phyloP scores from a whole-genome alignment of 2,329 filamentous ascomycete species.

The Monilinia vaccinii-corymbosi region DNA sequence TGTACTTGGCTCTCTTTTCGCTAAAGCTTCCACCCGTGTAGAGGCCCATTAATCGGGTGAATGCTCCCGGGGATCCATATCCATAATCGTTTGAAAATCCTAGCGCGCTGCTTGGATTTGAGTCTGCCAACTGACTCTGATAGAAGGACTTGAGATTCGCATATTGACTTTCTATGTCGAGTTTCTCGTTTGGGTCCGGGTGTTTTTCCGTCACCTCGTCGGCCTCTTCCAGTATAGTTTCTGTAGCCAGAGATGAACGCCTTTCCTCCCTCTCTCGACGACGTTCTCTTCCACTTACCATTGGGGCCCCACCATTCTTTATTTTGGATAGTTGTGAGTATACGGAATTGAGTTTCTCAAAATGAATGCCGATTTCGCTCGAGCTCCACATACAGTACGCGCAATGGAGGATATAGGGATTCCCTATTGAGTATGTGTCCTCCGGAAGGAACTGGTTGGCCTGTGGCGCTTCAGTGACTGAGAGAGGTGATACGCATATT shows the following conservation, averaged over 20 bases:
- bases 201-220: conserved; percentile 31
- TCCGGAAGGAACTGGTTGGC: neutral
- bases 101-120: conserved; percentile 42
- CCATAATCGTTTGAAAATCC: conserved; percentile 47
- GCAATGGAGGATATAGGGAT: conserved; percentile 72
- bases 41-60: conserved; percentile 84
- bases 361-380: conserved; percentile 78
- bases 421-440: conserved; percentile 24
- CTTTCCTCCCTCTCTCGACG: conserved; percentile 23
- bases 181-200: conserved; percentile 27
- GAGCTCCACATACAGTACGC: conserved; percentile 91
- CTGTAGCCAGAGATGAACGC: conserved; percentile 15
- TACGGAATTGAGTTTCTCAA: conserved; percentile 83
- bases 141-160: conserved; percentile 71
- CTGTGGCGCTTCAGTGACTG: conserved; percentile 43
- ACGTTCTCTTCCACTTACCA: conserved; percentile 39
- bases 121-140: conserved; percentile 63
- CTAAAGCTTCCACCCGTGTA: conserved; percentile 61
- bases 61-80: conserved; percentile 67
- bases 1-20: conserved; percentile 57
- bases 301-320: conserved; percentile 48
- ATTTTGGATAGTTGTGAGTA: conserved; percentile 68
- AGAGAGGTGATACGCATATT: conserved; percentile 71
- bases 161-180: conserved; percentile 63
- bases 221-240: conserved; percentile 23